phyloP scores from a whole-genome alignment of 129 eudicot species.

The Arctium lappa region DNA sequence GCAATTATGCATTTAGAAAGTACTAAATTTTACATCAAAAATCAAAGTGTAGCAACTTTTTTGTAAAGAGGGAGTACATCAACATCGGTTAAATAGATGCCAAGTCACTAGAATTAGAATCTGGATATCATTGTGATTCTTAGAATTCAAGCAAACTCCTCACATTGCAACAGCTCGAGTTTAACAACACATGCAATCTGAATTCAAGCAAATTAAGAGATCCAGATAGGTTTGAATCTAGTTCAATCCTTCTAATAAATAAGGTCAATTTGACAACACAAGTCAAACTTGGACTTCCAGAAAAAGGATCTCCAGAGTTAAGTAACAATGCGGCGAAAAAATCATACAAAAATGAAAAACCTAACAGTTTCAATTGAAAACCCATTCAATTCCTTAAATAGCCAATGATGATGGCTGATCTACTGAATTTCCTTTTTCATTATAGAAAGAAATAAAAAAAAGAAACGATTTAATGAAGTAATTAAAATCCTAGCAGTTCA shows the following conservation, averaged over 20 bases:
- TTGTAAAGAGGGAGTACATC: neutral
- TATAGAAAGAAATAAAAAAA: neutral
- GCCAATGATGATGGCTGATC: slow-evolving; percentile 9
- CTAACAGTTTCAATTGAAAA: neutral
- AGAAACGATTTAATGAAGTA: neutral
- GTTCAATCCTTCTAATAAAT: slow-evolving; percentile 5
- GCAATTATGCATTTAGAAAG: slow-evolving; percentile 4
- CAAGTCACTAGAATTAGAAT: neutral
- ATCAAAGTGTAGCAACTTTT: neutral
- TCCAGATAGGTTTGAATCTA: slow-evolving; percentile 1
- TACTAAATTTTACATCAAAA: neutral
- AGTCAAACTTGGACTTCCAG: slow-evolving; percentile 22
- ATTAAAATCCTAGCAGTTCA: neutral
- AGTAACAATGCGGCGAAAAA: neutral
- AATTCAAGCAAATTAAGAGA: neutral
- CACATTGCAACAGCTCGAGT: slow-evolving; percentile 1
- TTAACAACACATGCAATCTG: neutral
- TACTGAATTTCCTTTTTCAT: slow-evolving; percentile 7
- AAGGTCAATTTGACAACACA: slow-evolving; percentile 19
- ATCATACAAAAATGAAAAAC: slow-evolving; percentile 2
- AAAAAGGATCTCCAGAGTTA: slow-evolving; percentile 13
- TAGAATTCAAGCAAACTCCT: slow-evolving; percentile 12
- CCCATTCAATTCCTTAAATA: neutral
- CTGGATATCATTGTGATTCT: slow-evolving; percentile 4
- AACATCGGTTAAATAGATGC: slow-evolving; percentile 10